phyloP scores from a whole-genome alignment of 177 flowering plant species.

The Telopea speciosissima region DNA sequence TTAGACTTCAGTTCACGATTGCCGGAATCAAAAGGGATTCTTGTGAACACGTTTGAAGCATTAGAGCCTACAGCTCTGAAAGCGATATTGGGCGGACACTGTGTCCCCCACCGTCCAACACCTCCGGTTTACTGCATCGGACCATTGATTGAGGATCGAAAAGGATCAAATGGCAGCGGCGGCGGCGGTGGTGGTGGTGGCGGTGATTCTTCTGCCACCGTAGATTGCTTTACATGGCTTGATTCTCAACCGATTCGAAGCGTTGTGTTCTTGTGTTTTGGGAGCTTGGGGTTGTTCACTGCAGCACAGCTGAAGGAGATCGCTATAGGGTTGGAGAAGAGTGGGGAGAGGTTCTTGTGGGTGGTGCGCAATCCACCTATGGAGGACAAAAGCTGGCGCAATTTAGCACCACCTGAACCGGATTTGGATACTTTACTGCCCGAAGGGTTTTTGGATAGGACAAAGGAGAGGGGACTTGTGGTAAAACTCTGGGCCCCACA shows the following conservation, averaged over 20 bases:
- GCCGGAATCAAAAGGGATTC: constrained; percentile 29
- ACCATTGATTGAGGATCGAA: constrained; percentile 11
- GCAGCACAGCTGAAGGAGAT: too few species aligned
- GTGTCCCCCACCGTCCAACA: constrained; percentile 14
- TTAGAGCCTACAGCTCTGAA: constrained; percentile 23
- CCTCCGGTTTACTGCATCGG: constrained; percentile 33
- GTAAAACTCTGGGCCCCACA: not conserved
- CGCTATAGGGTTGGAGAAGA: too few species aligned
- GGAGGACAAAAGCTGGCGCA: not conserved
- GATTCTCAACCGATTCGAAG: too few species aligned
- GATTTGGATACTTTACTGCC: not conserved
- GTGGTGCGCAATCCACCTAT: not conserved
- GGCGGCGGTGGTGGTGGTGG: too few species aligned
- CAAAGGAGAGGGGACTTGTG: not conserved
- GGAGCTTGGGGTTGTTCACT: too few species aligned
- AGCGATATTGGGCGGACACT: constrained; percentile 22
- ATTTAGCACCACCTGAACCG: not conserved
- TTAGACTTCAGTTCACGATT: constrained; percentile 1
- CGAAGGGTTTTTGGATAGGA: constrained; percentile 1
- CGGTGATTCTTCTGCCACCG: too few species aligned
- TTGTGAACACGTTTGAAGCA: constrained; percentile 32
- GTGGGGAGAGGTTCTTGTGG: not conserved
- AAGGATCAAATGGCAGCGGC: too few species aligned
- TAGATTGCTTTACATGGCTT: not conserved
- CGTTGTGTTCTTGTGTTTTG: too few species aligned